phyloP scores from a whole-genome alignment of 108 stramenopile species.

The Nitzschia sp. region DNA sequence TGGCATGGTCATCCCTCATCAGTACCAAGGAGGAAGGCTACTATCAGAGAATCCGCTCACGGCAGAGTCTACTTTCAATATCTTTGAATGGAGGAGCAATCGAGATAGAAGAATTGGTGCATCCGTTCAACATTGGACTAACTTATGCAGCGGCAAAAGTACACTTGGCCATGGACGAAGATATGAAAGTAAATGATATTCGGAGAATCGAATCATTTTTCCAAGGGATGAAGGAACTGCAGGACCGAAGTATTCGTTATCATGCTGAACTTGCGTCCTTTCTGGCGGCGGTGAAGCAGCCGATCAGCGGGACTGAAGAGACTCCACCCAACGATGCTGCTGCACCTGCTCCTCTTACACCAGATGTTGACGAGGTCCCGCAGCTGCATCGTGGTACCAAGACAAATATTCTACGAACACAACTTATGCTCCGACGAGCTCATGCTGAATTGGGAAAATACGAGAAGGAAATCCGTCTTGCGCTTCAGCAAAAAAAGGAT shows the following conservation, averaged over 20 bases:
- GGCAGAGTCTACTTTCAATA: slow-evolving; percentile 34
- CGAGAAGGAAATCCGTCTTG: slow-evolving; percentile 11
- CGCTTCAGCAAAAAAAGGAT: slow-evolving; percentile 22
- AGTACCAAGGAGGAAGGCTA: slow-evolving; percentile 35
- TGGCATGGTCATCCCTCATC: slow-evolving; percentile 42
- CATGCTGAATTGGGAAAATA: slow-evolving; percentile 21
- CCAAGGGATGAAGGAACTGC: neutral
- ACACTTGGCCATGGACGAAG: slow-evolving; percentile 31
- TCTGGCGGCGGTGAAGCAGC: slow-evolving; percentile 1
- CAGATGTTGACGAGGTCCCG: neutral
- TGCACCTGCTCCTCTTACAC: neutral
- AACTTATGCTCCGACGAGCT: slow-evolving; percentile 1
- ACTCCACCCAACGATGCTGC: neutral
- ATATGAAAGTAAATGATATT: slow-evolving; percentile 41
- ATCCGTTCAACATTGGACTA: slow-evolving; percentile 25
- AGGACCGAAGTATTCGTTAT: neutral
- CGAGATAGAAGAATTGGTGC: slow-evolving; percentile 17
- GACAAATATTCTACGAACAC: slow-evolving; percentile 1
- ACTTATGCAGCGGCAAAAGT: slow-evolving; percentile 27
- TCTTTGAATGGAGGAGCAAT: neutral
- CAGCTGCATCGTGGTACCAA: neutral
- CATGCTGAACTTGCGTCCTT: neutral
- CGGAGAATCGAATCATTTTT: slow-evolving; percentile 24
- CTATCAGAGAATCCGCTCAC: slow-evolving; percentile 27
- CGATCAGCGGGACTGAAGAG: neutral